Evolutionary conservation across 2,329 filamentous ascomycete species (phyloP), one percentile per base, ranked within the genome.

Genomic region (Acarospora socialis): DNA sequence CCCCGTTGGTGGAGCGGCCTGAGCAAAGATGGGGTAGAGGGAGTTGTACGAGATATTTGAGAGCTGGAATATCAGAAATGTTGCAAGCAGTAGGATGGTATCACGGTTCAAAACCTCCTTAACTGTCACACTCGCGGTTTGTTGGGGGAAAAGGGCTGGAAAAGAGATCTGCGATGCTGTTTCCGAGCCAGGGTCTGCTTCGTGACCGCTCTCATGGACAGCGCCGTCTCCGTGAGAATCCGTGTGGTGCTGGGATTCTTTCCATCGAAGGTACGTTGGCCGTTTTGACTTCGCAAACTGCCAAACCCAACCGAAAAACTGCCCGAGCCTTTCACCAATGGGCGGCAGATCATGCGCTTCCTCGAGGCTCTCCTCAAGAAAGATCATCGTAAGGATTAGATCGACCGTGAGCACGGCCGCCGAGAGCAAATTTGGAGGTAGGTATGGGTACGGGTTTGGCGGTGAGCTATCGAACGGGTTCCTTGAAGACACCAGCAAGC

Each of bases 31-130:
- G 1, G 90, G 90, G 47, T 92, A 98, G 0, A 98, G 63, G 12
- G 82, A 87, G 56, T 93, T 94, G 66, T 86, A 98, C 3, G 83
- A 84, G 43, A 94, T 83, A 53, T 95, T 95, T 38, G 81, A 77
- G 4, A 98, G 66, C 48, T 94, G 86, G 50, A 95, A 98, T 30
- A 95, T 77, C 25, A 94, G 70, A 49, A 93, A 95, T 0, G 86
- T 92, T 32, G 72, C 53, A 4, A 98, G 68, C 0, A 98, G 68
- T 3, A 92, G 61, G 8, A 94, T 53, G 0, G 84, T 93, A 37
- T 90, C 84, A 35, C 75, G 68, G 47, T 81, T 92, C 30, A 87
- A 65, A 2, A 93, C 57, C 30, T 73, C 63, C 21, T 68, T 68
- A 15, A 58, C 61, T 2, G 62, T 61, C 7, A 76, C 55, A n/a